A percentile compares a stretch with the other conserved stretches of the same genome.
These are phyloP conservation scores for Microstroma glucosiphilum DNA, from an alignment of 1,284 basidiomycete species.

Conservation along the genomic window DNA sequence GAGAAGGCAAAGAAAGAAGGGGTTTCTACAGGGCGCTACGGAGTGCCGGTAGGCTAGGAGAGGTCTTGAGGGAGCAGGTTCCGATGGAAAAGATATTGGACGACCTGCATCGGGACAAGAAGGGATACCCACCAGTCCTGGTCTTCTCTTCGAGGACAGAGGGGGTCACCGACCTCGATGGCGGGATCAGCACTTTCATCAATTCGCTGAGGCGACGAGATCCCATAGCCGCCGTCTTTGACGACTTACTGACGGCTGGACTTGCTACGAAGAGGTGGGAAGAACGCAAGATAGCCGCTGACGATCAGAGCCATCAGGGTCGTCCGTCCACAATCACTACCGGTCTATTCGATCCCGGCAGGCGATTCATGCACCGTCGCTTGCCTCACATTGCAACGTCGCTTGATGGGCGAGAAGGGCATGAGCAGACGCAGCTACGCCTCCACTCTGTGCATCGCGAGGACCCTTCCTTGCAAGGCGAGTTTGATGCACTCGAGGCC, in stretches of 20 bases:
- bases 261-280: neutral
- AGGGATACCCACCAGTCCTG: neutral
- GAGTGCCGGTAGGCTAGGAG: too few relatives aligned
- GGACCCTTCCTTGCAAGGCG: neutral
- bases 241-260: neutral
- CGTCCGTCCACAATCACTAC: neutral
- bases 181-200: neutral
- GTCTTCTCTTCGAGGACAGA: neutral
- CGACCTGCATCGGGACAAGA: neutral
- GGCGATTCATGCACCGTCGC: slow-evolving; percentile 1
- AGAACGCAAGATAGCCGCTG: neutral
- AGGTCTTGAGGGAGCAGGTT: neutral
- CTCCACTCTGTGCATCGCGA: neutral
- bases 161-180: neutral
- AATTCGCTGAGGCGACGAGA: neutral
- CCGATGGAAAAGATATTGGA: too few relatives aligned
- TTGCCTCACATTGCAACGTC: neutral
- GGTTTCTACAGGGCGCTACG: too few relatives aligned
- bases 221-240: neutral
- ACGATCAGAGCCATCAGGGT: neutral
- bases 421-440: neutral
- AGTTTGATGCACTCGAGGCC: neutral
- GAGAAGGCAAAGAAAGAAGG: too few relatives aligned
- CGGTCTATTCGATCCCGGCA: neutral
- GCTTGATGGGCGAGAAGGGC: too few relatives aligned